Evolutionary conservation across 106 monocot genomes (phyloP).

Genomic region (Phalaenopsis aphrodite): DNA sequence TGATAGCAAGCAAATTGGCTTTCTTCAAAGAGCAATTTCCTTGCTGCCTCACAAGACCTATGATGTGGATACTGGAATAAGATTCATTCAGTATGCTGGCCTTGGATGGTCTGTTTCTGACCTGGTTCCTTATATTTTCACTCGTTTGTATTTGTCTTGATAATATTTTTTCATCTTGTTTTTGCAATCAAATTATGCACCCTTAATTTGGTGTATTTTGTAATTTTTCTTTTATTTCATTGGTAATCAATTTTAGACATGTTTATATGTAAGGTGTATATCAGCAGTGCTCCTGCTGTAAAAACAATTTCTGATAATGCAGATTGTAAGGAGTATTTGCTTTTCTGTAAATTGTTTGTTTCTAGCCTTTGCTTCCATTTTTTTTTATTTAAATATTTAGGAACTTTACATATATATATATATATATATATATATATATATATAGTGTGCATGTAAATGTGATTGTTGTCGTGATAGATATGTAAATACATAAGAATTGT

Average conservation of each 20-base stretch:
- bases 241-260: too few species aligned
- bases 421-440: background rate
- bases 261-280: too few species aligned
- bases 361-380: background rate
- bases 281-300: too few species aligned
- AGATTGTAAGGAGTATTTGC: too few species aligned
- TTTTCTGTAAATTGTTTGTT: constrained; percentile 1
- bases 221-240: too few species aligned
- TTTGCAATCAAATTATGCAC: background rate
- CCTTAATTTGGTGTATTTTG: constrained; percentile 3
- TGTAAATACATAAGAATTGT: too few species aligned
- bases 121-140: constrained; percentile 67
- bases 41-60: constrained; percentile 42
- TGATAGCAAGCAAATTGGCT: constrained; percentile 30
- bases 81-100: constrained; percentile 79
- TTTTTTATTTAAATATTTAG: background rate
- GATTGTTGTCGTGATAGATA: too few species aligned
- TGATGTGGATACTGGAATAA: constrained; percentile 82
- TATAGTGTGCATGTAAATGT: too few species aligned
- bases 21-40: constrained; percentile 40
- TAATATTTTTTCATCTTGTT: too few species aligned
- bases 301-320: too few species aligned
- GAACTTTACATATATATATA: background rate
- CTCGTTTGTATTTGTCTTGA: constrained; percentile 39
- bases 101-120: constrained; percentile 86